A percentile compares a stretch with the other conserved stretches of the same genome.
Conservation (phyloP, 164 flowering plant species). For the Aristolochia contorta region DNA sequence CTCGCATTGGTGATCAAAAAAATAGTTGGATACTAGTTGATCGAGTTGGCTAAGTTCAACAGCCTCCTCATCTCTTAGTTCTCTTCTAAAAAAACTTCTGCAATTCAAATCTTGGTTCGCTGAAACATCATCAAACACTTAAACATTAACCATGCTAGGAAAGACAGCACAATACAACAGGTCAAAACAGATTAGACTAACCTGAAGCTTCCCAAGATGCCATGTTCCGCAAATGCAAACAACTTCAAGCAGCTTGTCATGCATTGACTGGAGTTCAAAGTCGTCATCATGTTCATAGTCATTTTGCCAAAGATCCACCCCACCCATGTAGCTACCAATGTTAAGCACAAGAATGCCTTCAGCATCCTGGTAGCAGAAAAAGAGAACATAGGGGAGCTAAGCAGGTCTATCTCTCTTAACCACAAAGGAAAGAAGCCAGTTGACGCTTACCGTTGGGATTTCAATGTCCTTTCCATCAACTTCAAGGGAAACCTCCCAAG, state of each 20-base stretch:
- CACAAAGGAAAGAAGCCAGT: slow-evolving; percentile 1
- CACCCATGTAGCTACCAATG: slow-evolving; percentile 78
- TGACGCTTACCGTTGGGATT: slow-evolving; percentile 44
- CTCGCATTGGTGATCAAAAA: too few species aligned
- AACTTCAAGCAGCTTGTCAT: slow-evolving; percentile 67
- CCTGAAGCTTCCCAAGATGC: slow-evolving; percentile 87
- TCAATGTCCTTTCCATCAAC: slow-evolving; percentile 57
- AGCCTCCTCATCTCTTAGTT: too few species aligned
- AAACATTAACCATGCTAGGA: too few species aligned
- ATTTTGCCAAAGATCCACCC: slow-evolving; percentile 77
- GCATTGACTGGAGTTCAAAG: slow-evolving; percentile 56
- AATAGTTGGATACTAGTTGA: too few species aligned
- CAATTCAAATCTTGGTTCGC: too few species aligned
- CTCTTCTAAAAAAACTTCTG: too few species aligned
- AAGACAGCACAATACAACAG: neutral
- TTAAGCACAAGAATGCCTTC: slow-evolving; percentile 73
- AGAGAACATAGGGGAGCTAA: neutral
- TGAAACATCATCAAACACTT: too few species aligned
- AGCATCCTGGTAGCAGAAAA: slow-evolving; percentile 33
- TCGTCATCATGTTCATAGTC: slow-evolving; percentile 65
- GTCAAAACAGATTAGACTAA: slow-evolving; percentile 6
- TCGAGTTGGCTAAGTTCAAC: too few species aligned
- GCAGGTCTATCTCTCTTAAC: neutral
- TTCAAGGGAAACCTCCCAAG: slow-evolving; percentile 71
- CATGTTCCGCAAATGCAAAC: slow-evolving; percentile 64